phyloP scores from a whole-genome alignment of 768 basidiomycete genomes.

The Boletus pseudopeckii region DNA sequence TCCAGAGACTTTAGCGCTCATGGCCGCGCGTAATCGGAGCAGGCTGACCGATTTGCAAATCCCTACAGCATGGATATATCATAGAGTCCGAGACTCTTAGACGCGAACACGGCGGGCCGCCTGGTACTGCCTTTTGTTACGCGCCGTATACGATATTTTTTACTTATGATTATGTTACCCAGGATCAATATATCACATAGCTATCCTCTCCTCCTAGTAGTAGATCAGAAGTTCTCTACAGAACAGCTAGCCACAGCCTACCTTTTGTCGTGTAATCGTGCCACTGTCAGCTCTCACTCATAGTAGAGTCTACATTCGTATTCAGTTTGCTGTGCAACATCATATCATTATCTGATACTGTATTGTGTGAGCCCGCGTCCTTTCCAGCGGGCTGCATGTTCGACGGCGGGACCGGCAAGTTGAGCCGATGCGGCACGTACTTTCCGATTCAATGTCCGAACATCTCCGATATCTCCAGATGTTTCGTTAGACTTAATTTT shows the following conservation, averaged over 20 bases:
- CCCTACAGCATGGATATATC: slow-evolving; percentile 1
- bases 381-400: too few relatives aligned
- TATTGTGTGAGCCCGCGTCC: too few relatives aligned
- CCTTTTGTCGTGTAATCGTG: not conserved
- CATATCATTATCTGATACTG: too few relatives aligned
- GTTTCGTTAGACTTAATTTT: too few relatives aligned
- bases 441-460: too few relatives aligned
- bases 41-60: not conserved
- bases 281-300: not conserved
- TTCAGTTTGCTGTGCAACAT: not conserved
- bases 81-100: not conserved
- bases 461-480: too few relatives aligned
- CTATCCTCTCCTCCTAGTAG: not conserved
- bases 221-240: slow-evolving; percentile 7
- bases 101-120: not conserved
- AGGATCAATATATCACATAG: slow-evolving; percentile 5
- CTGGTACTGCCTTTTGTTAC: slow-evolving; percentile 13
- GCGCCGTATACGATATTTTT: not conserved
- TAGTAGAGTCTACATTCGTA: not conserved
- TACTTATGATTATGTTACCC: slow-evolving; percentile 12
- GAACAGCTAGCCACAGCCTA: not conserved
- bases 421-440: too few relatives aligned
- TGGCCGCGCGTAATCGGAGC: not conserved
- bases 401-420: too few relatives aligned
- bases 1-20: slow-evolving; percentile 30